Evolutionary conservation across 306 rosid species (phyloP).

Genomic region (Nissolia schottii): DNA sequence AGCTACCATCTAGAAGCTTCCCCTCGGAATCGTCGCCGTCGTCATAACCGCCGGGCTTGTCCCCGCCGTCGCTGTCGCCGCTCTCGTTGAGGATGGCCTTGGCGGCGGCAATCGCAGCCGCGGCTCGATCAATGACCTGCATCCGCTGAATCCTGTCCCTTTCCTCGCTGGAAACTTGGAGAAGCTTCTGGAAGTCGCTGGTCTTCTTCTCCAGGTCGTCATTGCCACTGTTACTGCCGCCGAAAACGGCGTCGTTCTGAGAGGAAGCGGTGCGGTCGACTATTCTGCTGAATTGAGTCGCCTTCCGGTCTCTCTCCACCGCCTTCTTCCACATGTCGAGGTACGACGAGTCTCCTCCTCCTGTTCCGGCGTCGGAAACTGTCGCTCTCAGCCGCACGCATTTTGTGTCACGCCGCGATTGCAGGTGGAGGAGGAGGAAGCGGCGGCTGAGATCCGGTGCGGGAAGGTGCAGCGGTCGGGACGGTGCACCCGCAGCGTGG

Average conservation of each 20-base stretch:
- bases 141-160: conserved; percentile 74
- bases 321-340: conserved; percentile 91
- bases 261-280: conserved; percentile 5
- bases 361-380: conserved; percentile 27
- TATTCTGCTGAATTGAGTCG: conserved; percentile 48
- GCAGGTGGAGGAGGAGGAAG: not conserved
- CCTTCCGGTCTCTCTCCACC: conserved; percentile 52
- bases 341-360: conserved; percentile 40
- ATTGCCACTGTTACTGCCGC: not conserved
- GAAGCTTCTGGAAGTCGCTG: conserved; percentile 67
- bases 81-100: conserved; percentile 42
- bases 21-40: not conserved
- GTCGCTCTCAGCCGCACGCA: conserved; percentile 23
- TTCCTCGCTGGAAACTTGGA: conserved; percentile 64
- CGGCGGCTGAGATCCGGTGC: not conserved
- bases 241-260: not conserved
- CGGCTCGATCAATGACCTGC: conserved; percentile 89
- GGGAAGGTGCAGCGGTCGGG: conserved; percentile 10
- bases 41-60: not conserved
- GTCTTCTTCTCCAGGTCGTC: conserved; percentile 58
- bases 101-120: conserved; percentile 87
- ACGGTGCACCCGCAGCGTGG: conserved; percentile 18
- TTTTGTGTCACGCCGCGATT: not conserved
- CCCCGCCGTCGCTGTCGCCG: not conserved
- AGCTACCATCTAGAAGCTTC: conserved; percentile 35